Evolutionary conservation across 805 yeast genomes (phyloP), one percentile per base, ranked within the genome.

Genomic region (Cyberlindnera nakhonratchasimensis): DNA sequence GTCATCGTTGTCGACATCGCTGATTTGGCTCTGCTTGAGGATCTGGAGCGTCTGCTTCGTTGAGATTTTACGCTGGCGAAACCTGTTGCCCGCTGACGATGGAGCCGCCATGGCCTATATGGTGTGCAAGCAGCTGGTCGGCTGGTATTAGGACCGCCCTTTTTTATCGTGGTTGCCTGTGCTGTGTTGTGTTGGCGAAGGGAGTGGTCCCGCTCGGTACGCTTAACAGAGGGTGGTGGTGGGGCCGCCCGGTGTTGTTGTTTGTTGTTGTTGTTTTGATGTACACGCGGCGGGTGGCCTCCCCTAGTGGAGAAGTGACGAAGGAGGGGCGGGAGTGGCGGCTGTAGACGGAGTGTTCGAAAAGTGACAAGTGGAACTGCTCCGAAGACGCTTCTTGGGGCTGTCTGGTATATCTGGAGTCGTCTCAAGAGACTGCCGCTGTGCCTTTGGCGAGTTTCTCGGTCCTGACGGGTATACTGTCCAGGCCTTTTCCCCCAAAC

Each of bases 41-140:
- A 91, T 82, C 46, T 82, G 82, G 44, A 91, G 74, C 10, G 86
- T 79, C 61, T 89, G 96, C 63, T 90, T 93, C 36, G 90, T 93
- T 36, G 95, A 84, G 52, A 91, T 90, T 67, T 93, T 93, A 46
- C 98, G 77, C 70, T 91, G 97, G 52, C 99, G 81, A 65, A 90
- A 90, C 48, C 96, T 40, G 31, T 48, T 46, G 28, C 61, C 60
- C 24, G 61, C 59, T 23, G 58, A 50, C 2, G 55, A 41, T 21
- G 58, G 58, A 14, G 50, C 51, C 33, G 29, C 47, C 47, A 44
- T 44, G 14, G 29, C 32, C 31, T 17, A 14, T 19, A 26, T 5
- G 22, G 30, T 20, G 34, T 14, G 29, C 12, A 4, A 4, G 20
- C 10, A 6, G 21, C 14, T 5, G 26, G 28, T 28, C 16, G 17